Evolutionary conservation across 257 asterid genomes (phyloP).

Genomic region (Voacanga thouarsii): DNA sequence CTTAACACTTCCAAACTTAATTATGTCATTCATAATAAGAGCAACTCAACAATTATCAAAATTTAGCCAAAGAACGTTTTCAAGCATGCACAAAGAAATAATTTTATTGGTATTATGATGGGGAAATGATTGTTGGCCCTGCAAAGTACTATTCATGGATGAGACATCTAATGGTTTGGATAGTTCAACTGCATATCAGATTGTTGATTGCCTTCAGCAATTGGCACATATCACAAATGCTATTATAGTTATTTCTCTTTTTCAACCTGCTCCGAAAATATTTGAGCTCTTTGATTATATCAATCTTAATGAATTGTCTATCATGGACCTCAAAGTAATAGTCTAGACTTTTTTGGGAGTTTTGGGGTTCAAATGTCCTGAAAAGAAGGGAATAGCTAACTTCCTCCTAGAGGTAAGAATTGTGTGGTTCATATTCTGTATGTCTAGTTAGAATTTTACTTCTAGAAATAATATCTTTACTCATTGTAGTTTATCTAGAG

Average conservation of each 20-base stretch:
- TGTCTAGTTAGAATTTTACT: not conserved
- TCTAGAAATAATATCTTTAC: not conserved
- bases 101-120: slow-evolving; percentile 17
- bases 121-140: slow-evolving; percentile 58
- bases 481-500: slow-evolving; percentile 37
- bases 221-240: slow-evolving; percentile 49
- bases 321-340: slow-evolving; percentile 38
- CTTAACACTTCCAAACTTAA: not conserved
- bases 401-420: slow-evolving; percentile 49
- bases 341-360: slow-evolving; percentile 37
- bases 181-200: slow-evolving; percentile 54
- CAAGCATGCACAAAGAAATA: not conserved
- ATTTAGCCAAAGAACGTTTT: not conserved
- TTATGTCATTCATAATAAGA: not conserved
- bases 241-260: slow-evolving; percentile 50
- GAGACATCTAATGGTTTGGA: slow-evolving; percentile 54
- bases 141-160: slow-evolving; percentile 52
- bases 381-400: slow-evolving; percentile 26
- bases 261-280: slow-evolving; percentile 59
- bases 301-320: slow-evolving; percentile 41
- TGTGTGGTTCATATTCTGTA: not conserved
- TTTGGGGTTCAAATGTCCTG: slow-evolving; percentile 53
- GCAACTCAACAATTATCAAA: not conserved
- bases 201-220: slow-evolving; percentile 42
- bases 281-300: slow-evolving; percentile 52